Base-by-base conservation (phyloP, 2,329 filamentous ascomycete genomes). In the Rhynchosporium agropyri region DNA sequence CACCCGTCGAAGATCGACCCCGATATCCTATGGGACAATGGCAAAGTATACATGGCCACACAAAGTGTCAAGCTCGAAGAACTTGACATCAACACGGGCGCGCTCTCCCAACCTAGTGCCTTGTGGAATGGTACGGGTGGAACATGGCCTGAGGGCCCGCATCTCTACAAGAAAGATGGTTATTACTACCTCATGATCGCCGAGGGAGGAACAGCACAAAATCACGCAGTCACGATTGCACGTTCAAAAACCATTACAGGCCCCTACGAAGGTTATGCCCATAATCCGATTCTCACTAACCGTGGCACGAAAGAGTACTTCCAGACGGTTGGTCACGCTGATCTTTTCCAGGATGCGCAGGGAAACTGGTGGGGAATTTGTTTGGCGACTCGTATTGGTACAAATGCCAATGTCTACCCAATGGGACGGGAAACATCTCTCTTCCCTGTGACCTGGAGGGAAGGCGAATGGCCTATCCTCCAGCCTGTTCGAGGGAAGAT, bases 151-250 rank as follows among this genome's bases (percentile, higher is more conserved):
- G 84, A 87, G 70, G 84, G 79, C 0, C 83, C 84, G 2, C 84
- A 87, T 67, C 69, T 87, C 3, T 86, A 85, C 72, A 83, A 83
- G 73, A 79, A 81, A 49, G 81, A 81, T 43, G 82, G 80, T 7
- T 84, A 80, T 77, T 87, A 86, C 67, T 86, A 87, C 68, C 77
- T 87, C 7, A 74, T 86, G 5, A 85, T 81, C 0, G 84, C 84
- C 2, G 84, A 86, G 69, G 84, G 83, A 31, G 84, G 85, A 4
- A 87, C 85, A 0, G 85, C 81, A 4, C 85, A 84, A 63, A 79
- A 82, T 0, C 87, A 89, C 68, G 82, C 84, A 2, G 83, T 81
- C 68, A 89, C 85, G 33, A 79, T 89, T 2, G 76, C 86, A 64
- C 78, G 83, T 58, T 77, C 80, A 5, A 71, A 77, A 60, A 68